Percentiles rank a stretch among this genome's conserved stretches.
These are phyloP conservation scores for Rosa rugosa DNA, from an alignment of 306 rosid species.

Conservation along the genomic window DNA sequence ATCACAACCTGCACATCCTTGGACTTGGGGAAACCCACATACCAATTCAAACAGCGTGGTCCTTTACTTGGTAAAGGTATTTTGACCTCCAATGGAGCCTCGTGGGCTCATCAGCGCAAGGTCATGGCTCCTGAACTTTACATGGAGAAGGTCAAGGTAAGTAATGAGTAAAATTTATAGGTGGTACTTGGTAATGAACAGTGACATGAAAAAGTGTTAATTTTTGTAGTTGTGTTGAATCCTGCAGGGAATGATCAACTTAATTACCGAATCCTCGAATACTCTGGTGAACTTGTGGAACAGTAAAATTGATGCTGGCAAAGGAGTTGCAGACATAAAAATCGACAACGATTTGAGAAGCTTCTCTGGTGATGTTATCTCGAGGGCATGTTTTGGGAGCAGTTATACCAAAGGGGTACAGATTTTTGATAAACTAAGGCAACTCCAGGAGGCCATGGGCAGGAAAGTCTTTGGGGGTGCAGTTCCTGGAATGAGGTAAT, in stretches of 20 bases:
- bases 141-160: conserved; percentile 56
- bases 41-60: conserved; percentile 28
- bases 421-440: conserved; percentile 21
- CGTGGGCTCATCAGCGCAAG: conserved; percentile 45
- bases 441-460: conserved; percentile 22
- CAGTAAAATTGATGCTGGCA: neutral
- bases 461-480: conserved; percentile 4
- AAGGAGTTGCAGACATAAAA: conserved; percentile 13
- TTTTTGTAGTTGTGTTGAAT: neutral
- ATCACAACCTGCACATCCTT: conserved; percentile 39
- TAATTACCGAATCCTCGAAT: conserved; percentile 10
- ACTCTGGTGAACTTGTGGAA: conserved; percentile 13
- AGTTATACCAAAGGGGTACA: conserved; percentile 15
- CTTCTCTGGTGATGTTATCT: conserved; percentile 28
- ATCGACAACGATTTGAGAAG: neutral
- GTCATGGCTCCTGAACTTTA: conserved; percentile 50
- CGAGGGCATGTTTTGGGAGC: conserved; percentile 28
- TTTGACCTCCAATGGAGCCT: conserved; percentile 40
- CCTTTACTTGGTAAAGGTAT: conserved; percentile 51
- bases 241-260: conserved; percentile 19
- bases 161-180: neutral
- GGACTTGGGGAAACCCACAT: conserved; percentile 43
- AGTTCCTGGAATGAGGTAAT: conserved; percentile 11
- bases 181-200: neutral
- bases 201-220: neutral